Percentiles rank a stretch among this genome's conserved stretches.
Evolutionary conservation across 208 protist genomes (phyloP).

Genomic region (Crithidia acanthocephali): DNA sequence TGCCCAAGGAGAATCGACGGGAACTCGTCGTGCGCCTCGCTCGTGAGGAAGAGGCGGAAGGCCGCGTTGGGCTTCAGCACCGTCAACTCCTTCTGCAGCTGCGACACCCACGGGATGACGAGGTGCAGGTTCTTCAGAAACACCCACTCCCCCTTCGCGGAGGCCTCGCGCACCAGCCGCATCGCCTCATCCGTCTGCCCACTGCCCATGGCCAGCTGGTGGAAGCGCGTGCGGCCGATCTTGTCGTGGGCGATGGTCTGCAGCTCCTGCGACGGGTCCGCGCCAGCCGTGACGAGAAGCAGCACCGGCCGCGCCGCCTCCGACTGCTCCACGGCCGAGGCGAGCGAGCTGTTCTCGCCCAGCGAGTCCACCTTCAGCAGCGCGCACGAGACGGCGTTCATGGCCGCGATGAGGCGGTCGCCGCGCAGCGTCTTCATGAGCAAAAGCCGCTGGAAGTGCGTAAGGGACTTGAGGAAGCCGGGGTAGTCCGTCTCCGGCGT

Average conservation of each 20-base stretch:
- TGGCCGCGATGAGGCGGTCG: constrained; percentile 96
- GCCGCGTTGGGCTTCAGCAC: constrained; percentile 77
- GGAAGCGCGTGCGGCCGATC: constrained; percentile 84
- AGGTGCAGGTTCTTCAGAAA: constrained; percentile 98
- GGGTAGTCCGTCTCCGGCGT: constrained; percentile 92
- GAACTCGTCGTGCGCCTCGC: constrained; percentile 95
- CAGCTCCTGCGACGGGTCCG: constrained; percentile 96
- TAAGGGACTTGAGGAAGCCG: constrained; percentile 80
- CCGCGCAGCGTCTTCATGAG: constrained; percentile 95
- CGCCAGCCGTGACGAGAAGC: constrained; percentile 95
- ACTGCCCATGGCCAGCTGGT: constrained; percentile 96
- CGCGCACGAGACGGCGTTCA: constrained; percentile 85
- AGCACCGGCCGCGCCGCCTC: constrained; percentile 86
- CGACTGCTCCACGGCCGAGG: constrained; percentile 53
- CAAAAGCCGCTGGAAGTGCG: constrained; percentile 95
- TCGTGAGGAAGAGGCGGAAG: constrained; percentile 97
- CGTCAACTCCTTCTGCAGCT: constrained; percentile 94
- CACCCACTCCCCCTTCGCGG: constrained; percentile 93
- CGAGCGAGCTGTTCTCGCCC: constrained; percentile 70
- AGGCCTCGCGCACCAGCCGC: constrained; percentile 68
- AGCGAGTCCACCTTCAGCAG: constrained; percentile 79
- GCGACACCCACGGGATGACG: constrained; percentile 94
- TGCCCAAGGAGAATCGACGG: constrained; percentile 95
- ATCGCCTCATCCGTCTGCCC: constrained; percentile 94
- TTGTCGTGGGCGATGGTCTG: constrained; percentile 82